A percentile compares a stretch with the other conserved stretches of the same genome.
Evolutionary conservation across 495 filamentous ascomycete species (phyloP).

Genomic region (Gamarada debralockiae): DNA sequence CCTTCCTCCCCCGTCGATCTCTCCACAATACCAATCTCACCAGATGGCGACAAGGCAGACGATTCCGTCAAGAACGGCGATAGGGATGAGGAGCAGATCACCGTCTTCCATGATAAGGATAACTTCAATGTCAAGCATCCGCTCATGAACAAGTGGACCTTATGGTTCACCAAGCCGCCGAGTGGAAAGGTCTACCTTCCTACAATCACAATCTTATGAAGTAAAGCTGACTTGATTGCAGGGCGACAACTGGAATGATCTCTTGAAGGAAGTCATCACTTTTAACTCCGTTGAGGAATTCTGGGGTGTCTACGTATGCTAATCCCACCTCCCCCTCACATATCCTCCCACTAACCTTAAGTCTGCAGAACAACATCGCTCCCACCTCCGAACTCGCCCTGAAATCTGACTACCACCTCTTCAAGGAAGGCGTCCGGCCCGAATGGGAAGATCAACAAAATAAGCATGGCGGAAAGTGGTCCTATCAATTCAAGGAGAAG

Average conservation of each 20-base stretch:
- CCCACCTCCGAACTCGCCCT: conserved; percentile 90
- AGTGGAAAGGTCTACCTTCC: conserved; percentile 76
- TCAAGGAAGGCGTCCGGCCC: conserved; percentile 93
- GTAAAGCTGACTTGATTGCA: conserved; percentile 29
- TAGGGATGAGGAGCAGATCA: conserved; percentile 57
- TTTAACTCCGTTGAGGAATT: conserved; percentile 99
- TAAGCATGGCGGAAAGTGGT: conserved; percentile 99
- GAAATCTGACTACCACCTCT: conserved; percentile 99
- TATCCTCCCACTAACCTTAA: conserved; percentile 20
- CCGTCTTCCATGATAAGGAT: conserved; percentile 93
- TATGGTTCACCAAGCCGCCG: conserved; percentile 99
- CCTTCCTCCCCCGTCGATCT: conserved; percentile 45
- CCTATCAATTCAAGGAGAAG: conserved; percentile 95
- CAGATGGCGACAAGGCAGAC: conserved; percentile 41
- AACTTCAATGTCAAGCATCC: conserved; percentile 99
- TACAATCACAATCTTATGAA: neutral
- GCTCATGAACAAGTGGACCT: conserved; percentile 91
- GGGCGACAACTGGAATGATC: conserved; percentile 98
- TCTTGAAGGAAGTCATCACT: conserved; percentile 96
- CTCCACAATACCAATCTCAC: conserved; percentile 70
- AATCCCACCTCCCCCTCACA: conserved; percentile 2
- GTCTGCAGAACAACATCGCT: conserved; percentile 96
- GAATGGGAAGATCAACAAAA: conserved; percentile 99
- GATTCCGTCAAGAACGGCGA: conserved; percentile 34
- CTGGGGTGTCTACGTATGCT: conserved; percentile 96